These are phyloP conservation scores for Priceomyces fermenticarens DNA, from an alignment of 805 yeast species.

Conservation along the genomic window DNA sequence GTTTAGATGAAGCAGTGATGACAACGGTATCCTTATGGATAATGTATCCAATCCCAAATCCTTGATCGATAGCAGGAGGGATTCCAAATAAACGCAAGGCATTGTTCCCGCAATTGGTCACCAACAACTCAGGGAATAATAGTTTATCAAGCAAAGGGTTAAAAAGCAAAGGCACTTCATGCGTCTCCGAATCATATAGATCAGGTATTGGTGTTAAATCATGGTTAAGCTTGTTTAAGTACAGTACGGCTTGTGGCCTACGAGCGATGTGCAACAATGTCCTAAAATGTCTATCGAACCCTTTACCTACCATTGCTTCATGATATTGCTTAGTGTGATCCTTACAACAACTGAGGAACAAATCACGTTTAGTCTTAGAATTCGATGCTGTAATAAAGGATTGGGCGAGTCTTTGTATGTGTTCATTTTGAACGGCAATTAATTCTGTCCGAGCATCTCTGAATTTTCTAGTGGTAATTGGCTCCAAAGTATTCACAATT, in stretches of 20 bases:
- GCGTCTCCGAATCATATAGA: slow-evolving; percentile 8
- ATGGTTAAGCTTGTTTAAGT: slow-evolving; percentile 40
- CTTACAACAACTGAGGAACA: slow-evolving; percentile 49
- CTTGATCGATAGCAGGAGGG: slow-evolving; percentile 87
- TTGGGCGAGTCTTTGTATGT: slow-evolving; percentile 52
- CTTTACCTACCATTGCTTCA: slow-evolving; percentile 57
- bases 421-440: slow-evolving; percentile 60
- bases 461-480: slow-evolving; percentile 66
- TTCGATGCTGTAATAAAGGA: slow-evolving; percentile 57
- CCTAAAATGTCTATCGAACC: slow-evolving; percentile 71
- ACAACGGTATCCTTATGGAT: slow-evolving; percentile 77
- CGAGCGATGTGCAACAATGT: slow-evolving; percentile 58
- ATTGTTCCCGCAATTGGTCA: slow-evolving; percentile 91
- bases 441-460: slow-evolving; percentile 69
- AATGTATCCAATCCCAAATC: slow-evolving; percentile 91
- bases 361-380: slow-evolving; percentile 45
- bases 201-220: slow-evolving; percentile 24
- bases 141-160: slow-evolving; percentile 32
- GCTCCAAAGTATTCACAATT: slow-evolving; percentile 48
- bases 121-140: slow-evolving; percentile 40
- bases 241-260: slow-evolving; percentile 33
- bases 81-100: slow-evolving; percentile 84
- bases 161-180: slow-evolving; percentile 29
- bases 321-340: slow-evolving; percentile 48
- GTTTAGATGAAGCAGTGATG: slow-evolving; percentile 81